These are phyloP conservation scores for Fusarium duplospermum DNA, from an alignment of 2,329 filamentous ascomycete genomes.

Conservation along the genomic window DNA sequence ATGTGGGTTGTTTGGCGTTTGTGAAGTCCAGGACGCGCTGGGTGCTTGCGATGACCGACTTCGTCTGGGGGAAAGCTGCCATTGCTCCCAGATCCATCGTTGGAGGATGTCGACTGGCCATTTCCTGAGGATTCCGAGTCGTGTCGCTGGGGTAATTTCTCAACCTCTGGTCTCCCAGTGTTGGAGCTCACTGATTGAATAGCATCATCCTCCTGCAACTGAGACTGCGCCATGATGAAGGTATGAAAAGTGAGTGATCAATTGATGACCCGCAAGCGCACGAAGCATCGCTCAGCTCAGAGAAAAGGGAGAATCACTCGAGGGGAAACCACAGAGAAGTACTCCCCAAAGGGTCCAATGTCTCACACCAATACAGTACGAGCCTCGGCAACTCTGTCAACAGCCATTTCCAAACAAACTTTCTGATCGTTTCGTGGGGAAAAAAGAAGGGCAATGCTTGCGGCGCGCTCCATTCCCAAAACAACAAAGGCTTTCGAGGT, in stretches of 20 bases:
- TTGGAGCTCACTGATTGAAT: background rate
- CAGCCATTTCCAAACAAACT: background rate
- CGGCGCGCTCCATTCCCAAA: background rate
- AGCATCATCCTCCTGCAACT: background rate
- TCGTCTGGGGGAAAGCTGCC: background rate
- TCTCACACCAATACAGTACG: background rate
- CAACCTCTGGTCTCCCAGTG: background rate
- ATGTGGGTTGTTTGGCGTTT: background rate
- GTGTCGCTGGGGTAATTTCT: background rate
- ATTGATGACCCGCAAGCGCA: background rate
- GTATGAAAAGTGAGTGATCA: background rate
- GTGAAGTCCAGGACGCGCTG: background rate
- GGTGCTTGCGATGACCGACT: background rate
- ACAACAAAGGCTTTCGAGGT: background rate
- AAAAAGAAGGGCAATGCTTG: background rate
- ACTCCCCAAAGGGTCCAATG: background rate
- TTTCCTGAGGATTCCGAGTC: background rate
- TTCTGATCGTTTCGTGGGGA: background rate
- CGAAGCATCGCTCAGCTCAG: background rate
- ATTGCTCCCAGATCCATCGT: background rate
- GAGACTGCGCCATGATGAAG: background rate
- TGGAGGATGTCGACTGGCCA: background rate
- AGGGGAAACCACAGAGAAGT: background rate
- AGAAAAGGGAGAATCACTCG: background rate
- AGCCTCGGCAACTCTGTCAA: background rate